Evolutionary conservation across 257 asterid genomes (phyloP).

Genomic region (Gardenia jasminoides): DNA sequence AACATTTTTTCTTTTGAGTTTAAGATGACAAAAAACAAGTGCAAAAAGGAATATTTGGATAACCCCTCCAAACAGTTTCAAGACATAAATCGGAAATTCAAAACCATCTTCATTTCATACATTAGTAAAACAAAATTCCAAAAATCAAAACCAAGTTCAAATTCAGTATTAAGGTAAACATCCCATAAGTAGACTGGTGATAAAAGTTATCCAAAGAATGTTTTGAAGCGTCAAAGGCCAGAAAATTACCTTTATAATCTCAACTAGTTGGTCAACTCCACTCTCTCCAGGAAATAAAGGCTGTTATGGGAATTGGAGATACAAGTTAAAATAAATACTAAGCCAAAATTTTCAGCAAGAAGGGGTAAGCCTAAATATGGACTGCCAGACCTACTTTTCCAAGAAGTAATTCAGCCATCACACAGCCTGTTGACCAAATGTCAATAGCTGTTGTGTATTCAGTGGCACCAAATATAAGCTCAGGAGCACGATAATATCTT

Average conservation of each 20-base stretch:
- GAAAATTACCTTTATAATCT: conserved; percentile 77
- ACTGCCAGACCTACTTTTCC: conserved; percentile 61
- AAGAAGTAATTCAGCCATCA: conserved; percentile 95
- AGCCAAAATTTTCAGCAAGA: conserved; percentile 16
- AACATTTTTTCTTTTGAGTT: neutral
- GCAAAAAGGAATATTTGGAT: neutral
- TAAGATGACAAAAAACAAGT: neutral
- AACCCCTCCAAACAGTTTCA: neutral
- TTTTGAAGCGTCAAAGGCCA: neutral
- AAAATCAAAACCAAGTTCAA: neutral
- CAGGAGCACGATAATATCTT: conserved; percentile 98
- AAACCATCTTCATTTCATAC: neutral
- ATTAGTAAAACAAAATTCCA: neutral
- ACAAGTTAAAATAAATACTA: conserved; percentile 11
- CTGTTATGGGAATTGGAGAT: conserved; percentile 34
- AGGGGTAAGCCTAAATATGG: conserved; percentile 10
- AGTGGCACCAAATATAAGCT: conserved; percentile 98
- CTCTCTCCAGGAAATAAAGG: conserved; percentile 99
- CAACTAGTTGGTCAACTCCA: conserved; percentile 98
- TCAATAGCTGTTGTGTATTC: conserved; percentile 96
- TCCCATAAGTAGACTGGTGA: neutral
- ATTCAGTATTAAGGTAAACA: neutral
- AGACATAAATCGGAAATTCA: neutral
- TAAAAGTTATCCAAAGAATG: conserved; percentile 2
- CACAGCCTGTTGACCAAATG: conserved; percentile 98